Evolutionary conservation across 345 rosid species (phyloP).

Genomic region (Eucalyptus dawsonii): DNA sequence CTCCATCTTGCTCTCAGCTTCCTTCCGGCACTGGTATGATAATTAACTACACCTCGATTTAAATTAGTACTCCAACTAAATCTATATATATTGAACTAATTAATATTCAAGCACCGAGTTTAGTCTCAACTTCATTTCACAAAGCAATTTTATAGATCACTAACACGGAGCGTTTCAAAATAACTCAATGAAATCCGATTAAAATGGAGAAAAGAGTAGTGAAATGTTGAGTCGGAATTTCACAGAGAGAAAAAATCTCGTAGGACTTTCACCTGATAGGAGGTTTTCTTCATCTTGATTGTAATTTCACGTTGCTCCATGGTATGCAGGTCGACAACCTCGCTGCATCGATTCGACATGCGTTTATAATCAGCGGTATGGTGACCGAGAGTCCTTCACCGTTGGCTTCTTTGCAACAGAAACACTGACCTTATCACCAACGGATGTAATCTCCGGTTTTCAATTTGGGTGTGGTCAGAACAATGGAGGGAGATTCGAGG

Average conservation of each 20-base stretch:
- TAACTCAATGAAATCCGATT: not conserved
- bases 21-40: not conserved
- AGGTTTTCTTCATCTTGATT: not conserved
- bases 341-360: not conserved
- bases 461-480: slow-evolving; percentile 8
- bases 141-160: not conserved
- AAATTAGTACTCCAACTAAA: not conserved
- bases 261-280: not conserved
- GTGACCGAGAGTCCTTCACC: not conserved
- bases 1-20: not conserved
- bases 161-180: not conserved
- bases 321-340: not conserved
- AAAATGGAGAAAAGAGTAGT: not conserved
- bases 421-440: not conserved
- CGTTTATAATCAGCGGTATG: not conserved
- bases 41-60: not conserved
- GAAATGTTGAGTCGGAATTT: no score
- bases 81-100: not conserved
- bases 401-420: not conserved
- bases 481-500: not conserved
- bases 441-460: not conserved
- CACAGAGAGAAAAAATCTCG: not conserved
- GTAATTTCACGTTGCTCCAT: no score
- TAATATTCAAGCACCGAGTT: not conserved
- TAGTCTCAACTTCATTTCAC: not conserved